These are phyloP conservation scores for Alnus rubra DNA, from an alignment of 306 rosid species.

Conservation along the genomic window DNA sequence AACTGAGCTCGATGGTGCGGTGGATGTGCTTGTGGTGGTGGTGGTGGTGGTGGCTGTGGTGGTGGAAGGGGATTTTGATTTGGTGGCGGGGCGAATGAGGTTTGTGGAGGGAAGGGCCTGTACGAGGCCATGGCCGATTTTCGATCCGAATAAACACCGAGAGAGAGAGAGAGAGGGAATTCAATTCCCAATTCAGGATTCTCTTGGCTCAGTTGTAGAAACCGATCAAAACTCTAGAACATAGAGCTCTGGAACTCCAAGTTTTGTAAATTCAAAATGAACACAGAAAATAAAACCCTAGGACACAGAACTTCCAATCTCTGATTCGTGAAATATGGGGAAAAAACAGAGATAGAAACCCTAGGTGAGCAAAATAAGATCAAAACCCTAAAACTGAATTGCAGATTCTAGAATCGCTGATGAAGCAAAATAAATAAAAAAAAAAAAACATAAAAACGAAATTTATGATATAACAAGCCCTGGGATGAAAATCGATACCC, in stretches of 20 bases:
- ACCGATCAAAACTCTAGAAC: not conserved
- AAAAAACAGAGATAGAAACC: not conserved
- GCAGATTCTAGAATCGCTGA: not conserved
- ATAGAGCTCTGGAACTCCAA: constrained; percentile 3
- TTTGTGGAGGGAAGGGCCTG: constrained; percentile 90
- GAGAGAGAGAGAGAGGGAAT: not conserved
- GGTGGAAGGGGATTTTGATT: constrained; percentile 66
- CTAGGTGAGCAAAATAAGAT: not conserved
- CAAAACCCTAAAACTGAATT: not conserved
- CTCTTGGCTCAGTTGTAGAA: not conserved
- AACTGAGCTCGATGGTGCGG: constrained; percentile 55
- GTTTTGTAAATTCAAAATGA: constrained; percentile 5
- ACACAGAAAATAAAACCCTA: not conserved
- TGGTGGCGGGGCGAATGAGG: constrained; percentile 51
- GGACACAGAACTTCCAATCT: not conserved
- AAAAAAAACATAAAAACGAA: not conserved
- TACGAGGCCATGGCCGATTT: constrained; percentile 76
- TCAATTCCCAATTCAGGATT: constrained; percentile 18
- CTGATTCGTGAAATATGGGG: not conserved
- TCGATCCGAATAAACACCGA: constrained; percentile 8
- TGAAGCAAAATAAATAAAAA: not conserved
- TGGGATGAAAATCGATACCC: constrained; percentile 9
- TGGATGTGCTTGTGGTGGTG: constrained; percentile 28
- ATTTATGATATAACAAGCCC: constrained; percentile 5
- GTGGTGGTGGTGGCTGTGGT: constrained; percentile 28